Conservation (phyloP, 306 rosid species). For the Casuarina cunninghamiana region DNA sequence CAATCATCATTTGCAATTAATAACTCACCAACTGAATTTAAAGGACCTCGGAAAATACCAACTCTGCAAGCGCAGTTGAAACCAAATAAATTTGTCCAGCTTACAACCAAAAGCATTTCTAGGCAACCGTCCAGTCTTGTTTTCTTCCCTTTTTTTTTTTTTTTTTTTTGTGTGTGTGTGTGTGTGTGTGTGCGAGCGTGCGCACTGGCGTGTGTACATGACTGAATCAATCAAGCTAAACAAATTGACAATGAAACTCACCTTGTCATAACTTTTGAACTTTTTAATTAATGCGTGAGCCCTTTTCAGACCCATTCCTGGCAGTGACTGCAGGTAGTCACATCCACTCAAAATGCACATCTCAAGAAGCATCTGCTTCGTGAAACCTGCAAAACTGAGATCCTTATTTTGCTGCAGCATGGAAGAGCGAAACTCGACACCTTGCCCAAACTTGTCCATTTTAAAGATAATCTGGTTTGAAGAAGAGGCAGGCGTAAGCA, state of each 20-base stretch:
- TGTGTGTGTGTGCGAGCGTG: not conserved
- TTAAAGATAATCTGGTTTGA: conserved; percentile 77
- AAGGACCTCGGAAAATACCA: not conserved
- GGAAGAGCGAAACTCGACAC: conserved; percentile 68
- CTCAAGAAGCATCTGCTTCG: conserved; percentile 86
- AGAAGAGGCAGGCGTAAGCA: conserved; percentile 27
- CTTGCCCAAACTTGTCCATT: conserved; percentile 98
- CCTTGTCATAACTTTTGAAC: conserved; percentile 79
- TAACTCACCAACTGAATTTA: not conserved
- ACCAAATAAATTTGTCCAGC: not conserved
- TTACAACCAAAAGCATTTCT: not conserved
- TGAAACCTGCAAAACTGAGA: conserved; percentile 77
- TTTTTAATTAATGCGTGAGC: conserved; percentile 78
- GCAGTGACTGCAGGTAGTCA: conserved; percentile 85
- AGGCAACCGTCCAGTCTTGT: not conserved
- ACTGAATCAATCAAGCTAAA: not conserved
- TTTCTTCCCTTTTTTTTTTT: not conserved
- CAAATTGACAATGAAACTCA: conserved; percentile 27
- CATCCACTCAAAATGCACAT: conserved; percentile 98
- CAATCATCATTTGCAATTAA: conserved; percentile 26
- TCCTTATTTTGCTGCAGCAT: conserved; percentile 78
- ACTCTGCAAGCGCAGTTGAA: not conserved
- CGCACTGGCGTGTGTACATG: not conserved
- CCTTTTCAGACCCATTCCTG: conserved; percentile 98
- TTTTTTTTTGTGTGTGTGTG: not conserved